Evolutionary conservation across 2,329 filamentous ascomycete species (phyloP).

Genomic region (Aspergillus sp.): DNA sequence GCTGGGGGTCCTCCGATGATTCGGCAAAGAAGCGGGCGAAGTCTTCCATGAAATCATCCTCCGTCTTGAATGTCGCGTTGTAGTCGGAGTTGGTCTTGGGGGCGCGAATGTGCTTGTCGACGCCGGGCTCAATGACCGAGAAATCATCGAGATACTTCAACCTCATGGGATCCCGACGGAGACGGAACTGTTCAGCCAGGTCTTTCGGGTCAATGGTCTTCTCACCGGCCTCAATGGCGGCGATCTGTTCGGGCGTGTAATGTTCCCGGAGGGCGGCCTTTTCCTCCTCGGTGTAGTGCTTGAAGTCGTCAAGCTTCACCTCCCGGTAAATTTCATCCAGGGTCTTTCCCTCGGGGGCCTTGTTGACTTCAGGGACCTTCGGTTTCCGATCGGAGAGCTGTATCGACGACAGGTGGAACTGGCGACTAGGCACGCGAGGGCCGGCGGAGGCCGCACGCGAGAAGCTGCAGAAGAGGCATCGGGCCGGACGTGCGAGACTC

Average conservation of each 20-base stretch:
- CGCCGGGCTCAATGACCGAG: slow-evolving; percentile 70
- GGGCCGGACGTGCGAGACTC: slow-evolving; percentile 52
- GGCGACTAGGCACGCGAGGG: slow-evolving; percentile 48
- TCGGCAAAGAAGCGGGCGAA: slow-evolving; percentile 52
- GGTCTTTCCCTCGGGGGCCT: slow-evolving; percentile 18
- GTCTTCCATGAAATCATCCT: slow-evolving; percentile 63
- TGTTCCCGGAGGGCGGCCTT: slow-evolving; percentile 61
- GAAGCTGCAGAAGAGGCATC: slow-evolving; percentile 54
- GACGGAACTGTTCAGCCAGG: slow-evolving; percentile 69
- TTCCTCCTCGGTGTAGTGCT: slow-evolving; percentile 68
- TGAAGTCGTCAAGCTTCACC: slow-evolving; percentile 37
- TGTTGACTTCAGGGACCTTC: slow-evolving; percentile 28
- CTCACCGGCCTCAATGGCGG: slow-evolving; percentile 79
- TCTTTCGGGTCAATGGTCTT: slow-evolving; percentile 72
- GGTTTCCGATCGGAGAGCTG: slow-evolving; percentile 42
- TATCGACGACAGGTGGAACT: slow-evolving; percentile 50
- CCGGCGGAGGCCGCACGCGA: slow-evolving; percentile 42
- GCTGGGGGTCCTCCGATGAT: slow-evolving; percentile 54
- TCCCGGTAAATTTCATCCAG: slow-evolving; percentile 24
- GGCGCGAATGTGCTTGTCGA: slow-evolving; percentile 67
- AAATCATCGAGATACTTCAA: slow-evolving; percentile 83
- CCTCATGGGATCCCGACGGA: slow-evolving; percentile 71
- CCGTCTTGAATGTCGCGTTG: slow-evolving; percentile 61
- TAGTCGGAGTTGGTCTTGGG: slow-evolving; percentile 56
- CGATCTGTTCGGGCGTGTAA: slow-evolving; percentile 80